Evolutionary conservation across 768 basidiomycete species (phyloP).

Genomic region (Imleria badia): DNA sequence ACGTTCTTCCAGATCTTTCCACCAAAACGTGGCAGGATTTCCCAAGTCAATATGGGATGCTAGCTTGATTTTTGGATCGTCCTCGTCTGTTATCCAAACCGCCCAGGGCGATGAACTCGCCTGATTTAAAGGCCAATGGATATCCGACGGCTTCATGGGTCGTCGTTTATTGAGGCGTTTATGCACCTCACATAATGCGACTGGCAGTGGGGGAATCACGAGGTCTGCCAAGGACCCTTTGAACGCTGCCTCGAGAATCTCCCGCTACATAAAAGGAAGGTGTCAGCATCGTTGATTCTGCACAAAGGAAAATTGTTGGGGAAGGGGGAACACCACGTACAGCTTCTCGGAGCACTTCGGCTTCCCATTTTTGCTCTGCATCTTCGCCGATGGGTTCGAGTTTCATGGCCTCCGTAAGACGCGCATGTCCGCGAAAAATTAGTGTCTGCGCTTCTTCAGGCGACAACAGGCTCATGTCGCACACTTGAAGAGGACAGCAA

Average conservation of each 20-base stretch:
- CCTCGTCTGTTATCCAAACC: background rate
- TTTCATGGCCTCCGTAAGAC: background rate
- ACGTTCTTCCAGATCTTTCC: background rate
- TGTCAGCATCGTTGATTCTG: too few relatives aligned
- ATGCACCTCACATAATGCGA: slow-evolving; percentile 6
- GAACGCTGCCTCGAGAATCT: background rate
- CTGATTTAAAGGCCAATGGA: slow-evolving; percentile 2
- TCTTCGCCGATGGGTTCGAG: background rate
- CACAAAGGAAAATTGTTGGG: too few relatives aligned
- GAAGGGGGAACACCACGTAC: background rate
- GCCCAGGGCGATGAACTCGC: background rate
- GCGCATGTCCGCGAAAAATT: slow-evolving; percentile 3
- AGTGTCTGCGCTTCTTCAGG: background rate
- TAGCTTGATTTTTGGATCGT: background rate
- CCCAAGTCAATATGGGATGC: background rate
- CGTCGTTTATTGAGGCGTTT: background rate
- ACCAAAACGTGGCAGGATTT: slow-evolving; percentile 11
- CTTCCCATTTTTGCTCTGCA: slow-evolving; percentile 1
- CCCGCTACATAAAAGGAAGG: background rate
- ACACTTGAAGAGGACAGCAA: too few relatives aligned
- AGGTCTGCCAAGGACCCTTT: background rate
- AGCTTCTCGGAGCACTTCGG: background rate
- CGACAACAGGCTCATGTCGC: too few relatives aligned
- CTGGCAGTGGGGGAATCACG: background rate
- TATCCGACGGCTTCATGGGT: background rate